Percentiles rank a stretch among this genome's conserved stretches.
Evolutionary conservation across 257 asterid genomes (phyloP).

Genomic region (Solanum ahanhuiri): DNA sequence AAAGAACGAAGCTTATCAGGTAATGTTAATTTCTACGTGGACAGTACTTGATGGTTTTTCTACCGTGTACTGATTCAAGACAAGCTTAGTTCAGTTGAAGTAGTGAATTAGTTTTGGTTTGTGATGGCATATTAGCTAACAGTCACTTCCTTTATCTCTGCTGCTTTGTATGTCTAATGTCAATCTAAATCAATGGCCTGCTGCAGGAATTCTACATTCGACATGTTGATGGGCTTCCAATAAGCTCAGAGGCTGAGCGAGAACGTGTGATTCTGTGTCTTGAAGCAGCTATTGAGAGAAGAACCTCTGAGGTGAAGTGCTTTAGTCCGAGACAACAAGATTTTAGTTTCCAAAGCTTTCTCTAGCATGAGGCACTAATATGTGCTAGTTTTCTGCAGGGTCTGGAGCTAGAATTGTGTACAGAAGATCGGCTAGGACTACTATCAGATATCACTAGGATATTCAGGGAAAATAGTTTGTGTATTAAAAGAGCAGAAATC

Average conservation of each 20-base stretch:
- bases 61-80: not conserved
- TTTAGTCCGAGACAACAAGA: not conserved
- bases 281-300: slow-evolving; percentile 82
- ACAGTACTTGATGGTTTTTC: not conserved
- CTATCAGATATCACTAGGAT: slow-evolving; percentile 65
- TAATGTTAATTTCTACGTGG: not conserved
- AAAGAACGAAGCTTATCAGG: slow-evolving; percentile 70
- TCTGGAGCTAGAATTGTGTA: slow-evolving; percentile 48
- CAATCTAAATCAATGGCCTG: not conserved
- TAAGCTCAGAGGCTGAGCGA: slow-evolving; percentile 74
- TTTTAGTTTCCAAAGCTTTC: not conserved
- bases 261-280: slow-evolving; percentile 69
- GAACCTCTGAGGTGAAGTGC: slow-evolving; percentile 52
- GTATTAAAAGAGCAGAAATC: slow-evolving; percentile 71
- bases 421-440: slow-evolving; percentile 66
- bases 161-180: not conserved
- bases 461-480: slow-evolving; percentile 64
- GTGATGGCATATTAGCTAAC: not conserved
- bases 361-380: not conserved
- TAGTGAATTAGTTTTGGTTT: not conserved
- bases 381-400: slow-evolving; percentile 33
- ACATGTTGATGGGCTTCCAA: slow-evolving; percentile 71
- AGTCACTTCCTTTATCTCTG: not conserved
- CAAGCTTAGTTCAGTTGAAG: not conserved
- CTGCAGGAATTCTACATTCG: slow-evolving; percentile 69